A percentile compares a stretch with the other conserved stretches of the same genome.
Evolutionary conservation across 2,329 filamentous ascomycete genomes (phyloP).

Genomic region (Hymenoscyphus scutula): DNA sequence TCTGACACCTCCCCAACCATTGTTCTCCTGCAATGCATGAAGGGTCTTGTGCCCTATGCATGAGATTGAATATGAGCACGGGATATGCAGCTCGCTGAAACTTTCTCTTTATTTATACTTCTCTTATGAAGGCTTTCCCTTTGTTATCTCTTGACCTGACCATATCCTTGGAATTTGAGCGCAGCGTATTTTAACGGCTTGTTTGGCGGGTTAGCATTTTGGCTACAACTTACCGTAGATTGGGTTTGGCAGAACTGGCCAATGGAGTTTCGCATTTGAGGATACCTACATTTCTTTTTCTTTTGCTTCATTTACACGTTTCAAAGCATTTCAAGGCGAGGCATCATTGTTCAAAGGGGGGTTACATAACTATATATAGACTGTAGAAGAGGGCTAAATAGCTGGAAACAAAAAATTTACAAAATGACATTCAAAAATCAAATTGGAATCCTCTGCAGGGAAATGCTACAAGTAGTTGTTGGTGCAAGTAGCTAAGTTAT

Average conservation of each 20-base stretch:
- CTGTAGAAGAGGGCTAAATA: background rate
- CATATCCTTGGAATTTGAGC: background rate
- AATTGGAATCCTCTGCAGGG: too few relatives aligned
- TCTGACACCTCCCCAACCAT: background rate
- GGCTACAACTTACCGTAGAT: background rate
- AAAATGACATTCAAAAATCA: too few relatives aligned
- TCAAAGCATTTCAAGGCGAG: background rate
- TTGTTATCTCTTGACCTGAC: background rate
- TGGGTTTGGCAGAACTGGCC: background rate
- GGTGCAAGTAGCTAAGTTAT: too few relatives aligned
- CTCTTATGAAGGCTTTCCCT: background rate
- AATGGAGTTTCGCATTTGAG: background rate
- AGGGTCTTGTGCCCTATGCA: conserved; percentile 1
- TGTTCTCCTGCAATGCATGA: background rate
- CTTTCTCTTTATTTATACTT: background rate
- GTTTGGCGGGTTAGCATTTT: background rate
- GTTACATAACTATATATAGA: background rate
- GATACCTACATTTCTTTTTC: background rate
- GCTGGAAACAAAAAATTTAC: background rate
- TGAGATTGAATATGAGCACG: background rate
- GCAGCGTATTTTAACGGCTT: background rate
- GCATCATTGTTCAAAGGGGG: background rate
- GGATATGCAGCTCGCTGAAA: background rate
- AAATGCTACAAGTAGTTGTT: too few relatives aligned
- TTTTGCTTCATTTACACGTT: background rate